A percentile compares a stretch with the other conserved stretches of the same genome.
Evolutionary conservation across 129 eudicot species (phyloP).

Genomic region (Chrysanthemum seticuspe): DNA sequence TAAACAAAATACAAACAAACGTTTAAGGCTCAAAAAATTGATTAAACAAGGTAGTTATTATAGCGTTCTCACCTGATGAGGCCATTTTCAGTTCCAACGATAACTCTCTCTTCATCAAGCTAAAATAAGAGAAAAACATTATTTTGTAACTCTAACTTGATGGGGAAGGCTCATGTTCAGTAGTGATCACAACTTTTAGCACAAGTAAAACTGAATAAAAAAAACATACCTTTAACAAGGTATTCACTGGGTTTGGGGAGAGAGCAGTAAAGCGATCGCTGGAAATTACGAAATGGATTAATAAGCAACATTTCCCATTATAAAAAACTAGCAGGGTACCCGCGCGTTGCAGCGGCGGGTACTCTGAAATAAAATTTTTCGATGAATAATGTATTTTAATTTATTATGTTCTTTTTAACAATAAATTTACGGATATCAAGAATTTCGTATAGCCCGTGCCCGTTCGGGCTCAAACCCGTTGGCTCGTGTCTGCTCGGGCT

Average conservation of each 20-base stretch:
- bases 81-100: slow-evolving; percentile 86
- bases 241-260: slow-evolving; percentile 84
- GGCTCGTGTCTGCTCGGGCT: too few species aligned
- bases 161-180: background rate
- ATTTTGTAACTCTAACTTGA: background rate
- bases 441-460: too few species aligned
- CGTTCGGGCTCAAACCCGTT: too few species aligned
- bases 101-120: slow-evolving; percentile 95
- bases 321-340: background rate
- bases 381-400: too few species aligned
- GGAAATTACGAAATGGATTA: slow-evolving; percentile 16
- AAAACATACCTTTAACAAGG: slow-evolving; percentile 68
- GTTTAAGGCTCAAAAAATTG: slow-evolving; percentile 16
- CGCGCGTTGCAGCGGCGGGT: too few species aligned
- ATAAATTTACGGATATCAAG: too few species aligned
- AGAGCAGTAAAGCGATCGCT: slow-evolving; percentile 95
- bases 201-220: slow-evolving; percentile 7
- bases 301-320: slow-evolving; percentile 5
- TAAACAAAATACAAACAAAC: slow-evolving; percentile 30
- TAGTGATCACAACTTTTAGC: background rate
- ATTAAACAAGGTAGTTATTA: slow-evolving; percentile 5
- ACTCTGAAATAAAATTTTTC: too few species aligned
- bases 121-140: slow-evolving; percentile 26
- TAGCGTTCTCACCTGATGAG: slow-evolving; percentile 61
- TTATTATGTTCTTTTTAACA: too few species aligned